Conservation (phyloP, 495 filamentous ascomycete species). For the Talaromyces liani region DNA sequence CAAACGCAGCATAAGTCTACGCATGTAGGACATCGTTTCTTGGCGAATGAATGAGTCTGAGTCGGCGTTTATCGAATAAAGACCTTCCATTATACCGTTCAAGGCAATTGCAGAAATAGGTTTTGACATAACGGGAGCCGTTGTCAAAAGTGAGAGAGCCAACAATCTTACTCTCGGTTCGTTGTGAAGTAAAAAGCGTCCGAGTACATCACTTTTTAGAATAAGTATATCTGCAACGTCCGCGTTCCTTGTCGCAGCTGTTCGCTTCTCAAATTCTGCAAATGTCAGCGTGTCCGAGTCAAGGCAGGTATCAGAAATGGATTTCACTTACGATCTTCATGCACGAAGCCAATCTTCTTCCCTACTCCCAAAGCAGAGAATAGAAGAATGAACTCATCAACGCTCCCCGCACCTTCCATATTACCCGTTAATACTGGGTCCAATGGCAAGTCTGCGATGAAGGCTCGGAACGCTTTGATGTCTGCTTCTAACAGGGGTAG, state of each 20-base stretch:
- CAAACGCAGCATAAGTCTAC: constrained; percentile 60
- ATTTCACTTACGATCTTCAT: constrained; percentile 57
- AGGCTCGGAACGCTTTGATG: constrained; percentile 40
- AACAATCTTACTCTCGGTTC: constrained; percentile 59
- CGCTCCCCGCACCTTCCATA: constrained; percentile 26
- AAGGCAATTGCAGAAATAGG: constrained; percentile 57
- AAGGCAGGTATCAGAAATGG: neutral
- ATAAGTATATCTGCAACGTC: constrained; percentile 16
- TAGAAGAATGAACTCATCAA: constrained; percentile 51
- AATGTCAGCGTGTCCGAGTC: constrained; percentile 12
- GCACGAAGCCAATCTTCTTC: constrained; percentile 70
- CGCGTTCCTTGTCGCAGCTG: constrained; percentile 10
- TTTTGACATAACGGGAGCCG: constrained; percentile 59
- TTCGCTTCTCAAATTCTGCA: constrained; percentile 23
- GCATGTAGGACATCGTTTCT: constrained; percentile 61
- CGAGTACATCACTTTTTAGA: constrained; percentile 34
- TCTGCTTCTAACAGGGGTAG: constrained; percentile 60
- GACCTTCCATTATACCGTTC: constrained; percentile 47
- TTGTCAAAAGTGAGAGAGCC: constrained; percentile 66
- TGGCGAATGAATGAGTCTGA: constrained; percentile 77
- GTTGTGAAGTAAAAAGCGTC: constrained; percentile 54
- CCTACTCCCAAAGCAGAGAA: constrained; percentile 67
- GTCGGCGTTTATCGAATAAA: constrained; percentile 68
- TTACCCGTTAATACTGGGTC: constrained; percentile 31
- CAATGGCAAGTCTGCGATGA: constrained; percentile 45